phyloP scores from a whole-genome alignment of 2,329 filamentous ascomycete genomes.

The Bipolaris cookei region DNA sequence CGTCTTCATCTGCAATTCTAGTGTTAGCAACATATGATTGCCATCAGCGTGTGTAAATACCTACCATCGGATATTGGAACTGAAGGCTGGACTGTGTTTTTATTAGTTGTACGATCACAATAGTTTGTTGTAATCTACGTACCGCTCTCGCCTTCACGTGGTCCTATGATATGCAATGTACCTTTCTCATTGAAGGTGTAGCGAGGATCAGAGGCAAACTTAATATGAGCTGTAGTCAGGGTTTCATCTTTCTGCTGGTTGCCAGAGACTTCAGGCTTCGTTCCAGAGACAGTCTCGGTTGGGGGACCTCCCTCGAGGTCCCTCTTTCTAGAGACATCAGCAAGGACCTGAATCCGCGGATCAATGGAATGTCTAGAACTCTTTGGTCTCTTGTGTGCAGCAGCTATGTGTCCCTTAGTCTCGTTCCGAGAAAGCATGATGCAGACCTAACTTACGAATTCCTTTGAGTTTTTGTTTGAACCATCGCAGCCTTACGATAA shows the following conservation, averaged over 20 bases:
- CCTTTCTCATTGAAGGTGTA: neutral
- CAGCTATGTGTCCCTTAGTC: constrained; percentile 39
- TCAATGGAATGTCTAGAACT: neutral
- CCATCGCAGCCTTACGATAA: constrained; percentile 94
- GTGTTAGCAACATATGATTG: neutral
- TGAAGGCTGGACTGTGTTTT: neutral
- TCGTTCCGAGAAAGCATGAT: neutral
- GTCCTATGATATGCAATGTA: constrained; percentile 11
- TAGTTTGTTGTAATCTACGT: neutral
- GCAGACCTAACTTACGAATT: constrained; percentile 59
- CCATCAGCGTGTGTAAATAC: neutral
- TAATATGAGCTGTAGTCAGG: constrained; percentile 2
- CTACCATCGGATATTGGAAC: constrained; percentile 4
- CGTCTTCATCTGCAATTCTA: constrained; percentile 8
- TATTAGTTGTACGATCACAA: neutral
- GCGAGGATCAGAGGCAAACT: constrained; percentile 14
- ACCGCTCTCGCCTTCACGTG: constrained; percentile 13
- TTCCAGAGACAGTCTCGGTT: constrained; percentile 8
- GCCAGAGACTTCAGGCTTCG: neutral
- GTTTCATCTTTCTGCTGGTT: neutral
- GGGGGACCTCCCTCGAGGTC: constrained; percentile 12
- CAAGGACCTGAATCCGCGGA: neutral
- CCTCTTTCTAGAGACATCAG: constrained; percentile 1
- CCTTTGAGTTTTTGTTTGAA: constrained; percentile 95
- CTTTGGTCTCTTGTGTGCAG: constrained; percentile 62